Base-by-base conservation (phyloP, 139 green algal species). In the Yamagishiella unicocca region DNA sequence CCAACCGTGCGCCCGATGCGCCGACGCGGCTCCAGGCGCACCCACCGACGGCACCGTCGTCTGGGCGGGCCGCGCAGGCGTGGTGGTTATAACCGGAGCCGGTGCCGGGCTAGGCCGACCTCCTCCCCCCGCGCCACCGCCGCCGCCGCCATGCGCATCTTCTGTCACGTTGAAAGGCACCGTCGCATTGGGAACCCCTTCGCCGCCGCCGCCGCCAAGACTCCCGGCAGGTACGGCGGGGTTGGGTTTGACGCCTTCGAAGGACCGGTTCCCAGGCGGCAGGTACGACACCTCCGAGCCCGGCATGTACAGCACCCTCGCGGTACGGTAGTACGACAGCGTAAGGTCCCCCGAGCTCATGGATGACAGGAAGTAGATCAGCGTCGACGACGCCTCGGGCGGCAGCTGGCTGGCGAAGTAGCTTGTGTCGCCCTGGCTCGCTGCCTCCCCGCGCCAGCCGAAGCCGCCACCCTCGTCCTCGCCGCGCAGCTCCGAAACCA, bases 281-380 rank as follows among this genome's bases (percentile, higher is more conserved):
- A 58, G 50, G 50, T 58, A 58, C 50, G 50, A 25, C 50, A 58
- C 50, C 12, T 17, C 12, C 50, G 50, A 12, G 50, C 73, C 45
- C 10, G 45, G 73, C 10, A 64, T 0, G 73, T 81, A 81, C 73
- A 66, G 73, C 42, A 79, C 38, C 2, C 71, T 40, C 17, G 71
- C 71, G 0, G 27, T 4, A 3, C 71, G 71, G 12, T 25, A 50
- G 42, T 79, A 79, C 38, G 22, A 58, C 38, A 79, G 22, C 24
- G 35, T 7, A 6, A 79, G 27, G 2, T 25, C 5, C 6, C 37
- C 7, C 42, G 42, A 61, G 71, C 71, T 79, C n/a, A 79, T 7
- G 2, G 71, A 79, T 14, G 42, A 40, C 71, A 79, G 35, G 42
- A 79, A 79, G 71, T 61, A 79, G 7, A 79, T 37, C 35, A 58